phyloP scores from a whole-genome alignment of 2,329 filamentous ascomycete genomes.

The Trichothecium sympodiale region DNA sequence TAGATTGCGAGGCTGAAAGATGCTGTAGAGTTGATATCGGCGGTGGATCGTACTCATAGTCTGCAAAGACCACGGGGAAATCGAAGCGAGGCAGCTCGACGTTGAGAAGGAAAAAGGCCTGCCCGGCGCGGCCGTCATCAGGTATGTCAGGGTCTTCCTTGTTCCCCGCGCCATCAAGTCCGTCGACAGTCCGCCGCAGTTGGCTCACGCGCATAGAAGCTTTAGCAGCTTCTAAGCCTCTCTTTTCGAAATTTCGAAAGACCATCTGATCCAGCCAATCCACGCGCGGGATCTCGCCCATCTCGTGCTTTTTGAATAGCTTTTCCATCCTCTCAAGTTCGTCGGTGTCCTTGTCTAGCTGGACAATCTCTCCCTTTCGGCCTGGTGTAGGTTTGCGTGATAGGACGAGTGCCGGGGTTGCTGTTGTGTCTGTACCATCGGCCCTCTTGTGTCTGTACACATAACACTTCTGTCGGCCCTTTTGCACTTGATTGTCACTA shows the following conservation, averaged over 20 bases:
- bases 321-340: slow-evolving; percentile 85
- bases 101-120: slow-evolving; percentile 66
- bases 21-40: slow-evolving; percentile 68
- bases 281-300: slow-evolving; percentile 86
- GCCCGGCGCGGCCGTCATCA: slow-evolving; percentile 31
- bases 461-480: slow-evolving; percentile 83
- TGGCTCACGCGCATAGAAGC: slow-evolving; percentile 50
- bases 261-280: slow-evolving; percentile 95
- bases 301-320: slow-evolving; percentile 93
- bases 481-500: slow-evolving; percentile 78
- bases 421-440: slow-evolving; percentile 71
- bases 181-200: slow-evolving; percentile 29
- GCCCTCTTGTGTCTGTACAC: slow-evolving; percentile 73
- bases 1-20: slow-evolving; percentile 44
- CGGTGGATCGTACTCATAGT: slow-evolving; percentile 81
- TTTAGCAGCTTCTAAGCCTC: slow-evolving; percentile 52
- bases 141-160: slow-evolving; percentile 17
- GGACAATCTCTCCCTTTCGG: slow-evolving; percentile 30
- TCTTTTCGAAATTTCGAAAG: slow-evolving; percentile 79
- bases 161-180: slow-evolving; percentile 23
- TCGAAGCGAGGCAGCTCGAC: slow-evolving; percentile 92
- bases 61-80: slow-evolving; percentile 88
- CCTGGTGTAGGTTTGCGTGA: slow-evolving; percentile 31
- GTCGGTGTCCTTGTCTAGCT: slow-evolving; percentile 59
- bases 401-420: slow-evolving; percentile 59